phyloP scores from a whole-genome alignment of 2,329 filamentous ascomycete species.

The Paecilomyces variotii region DNA sequence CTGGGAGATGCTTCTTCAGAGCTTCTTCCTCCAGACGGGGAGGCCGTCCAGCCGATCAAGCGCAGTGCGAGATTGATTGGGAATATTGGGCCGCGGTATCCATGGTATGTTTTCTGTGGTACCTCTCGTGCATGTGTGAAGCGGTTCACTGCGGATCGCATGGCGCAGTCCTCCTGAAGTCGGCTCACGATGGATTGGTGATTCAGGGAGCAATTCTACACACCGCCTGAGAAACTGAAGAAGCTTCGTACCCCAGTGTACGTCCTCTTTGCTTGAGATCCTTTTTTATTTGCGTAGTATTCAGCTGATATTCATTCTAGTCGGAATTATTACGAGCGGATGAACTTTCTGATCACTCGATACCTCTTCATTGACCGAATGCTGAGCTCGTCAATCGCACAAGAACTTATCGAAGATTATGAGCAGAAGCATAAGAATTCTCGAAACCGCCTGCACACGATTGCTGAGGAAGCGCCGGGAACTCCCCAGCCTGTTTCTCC shows the following conservation, averaged over 20 bases:
- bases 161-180: neutral
- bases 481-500: slow-evolving; percentile 21
- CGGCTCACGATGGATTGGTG: neutral
- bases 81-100: slow-evolving; percentile 75
- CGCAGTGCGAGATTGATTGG: slow-evolving; percentile 76
- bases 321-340: slow-evolving; percentile 79
- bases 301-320: slow-evolving; percentile 28
- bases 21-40: slow-evolving; percentile 24
- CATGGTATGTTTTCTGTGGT: slow-evolving; percentile 47
- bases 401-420: slow-evolving; percentile 87
- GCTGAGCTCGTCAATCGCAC: slow-evolving; percentile 85
- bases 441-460: slow-evolving; percentile 60
- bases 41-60: neutral
- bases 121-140: neutral
- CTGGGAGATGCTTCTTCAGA: slow-evolving; percentile 6
- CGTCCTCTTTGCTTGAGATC: slow-evolving; percentile 11
- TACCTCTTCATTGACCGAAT: slow-evolving; percentile 90
- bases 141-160: neutral
- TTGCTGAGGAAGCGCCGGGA: slow-evolving; percentile 56
- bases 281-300: neutral
- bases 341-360: slow-evolving; percentile 80
- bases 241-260: slow-evolving; percentile 64
- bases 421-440: slow-evolving; percentile 49
- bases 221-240: slow-evolving; percentile 65
- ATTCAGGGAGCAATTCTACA: slow-evolving; percentile 68